Evolutionary conservation across 345 rosid species (phyloP).

Genomic region (Eucalyptus sp.): DNA sequence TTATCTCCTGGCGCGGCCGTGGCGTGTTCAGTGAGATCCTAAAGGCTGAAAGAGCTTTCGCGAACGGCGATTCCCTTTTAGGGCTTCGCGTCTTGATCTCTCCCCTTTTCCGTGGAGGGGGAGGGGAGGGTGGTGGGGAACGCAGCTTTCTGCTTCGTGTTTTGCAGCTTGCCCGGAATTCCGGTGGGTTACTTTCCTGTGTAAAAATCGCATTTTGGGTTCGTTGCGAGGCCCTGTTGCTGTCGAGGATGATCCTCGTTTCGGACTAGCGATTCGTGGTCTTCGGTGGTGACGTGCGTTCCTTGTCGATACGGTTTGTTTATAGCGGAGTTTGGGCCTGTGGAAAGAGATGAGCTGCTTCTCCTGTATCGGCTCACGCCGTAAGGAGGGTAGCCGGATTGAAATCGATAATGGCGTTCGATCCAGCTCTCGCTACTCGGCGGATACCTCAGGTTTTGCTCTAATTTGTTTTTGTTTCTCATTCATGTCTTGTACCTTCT

Average conservation of each 20-base stretch:
- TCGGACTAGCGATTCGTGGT: not conserved
- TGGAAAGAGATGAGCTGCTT: constrained; percentile 62
- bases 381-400: constrained; percentile 43
- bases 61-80: not conserved
- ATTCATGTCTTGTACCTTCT: not conserved
- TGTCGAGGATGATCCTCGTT: not conserved
- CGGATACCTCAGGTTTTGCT: constrained; percentile 39
- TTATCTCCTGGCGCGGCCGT: not conserved
- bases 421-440: constrained; percentile 24
- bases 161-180: not conserved
- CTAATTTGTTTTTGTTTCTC: not conserved
- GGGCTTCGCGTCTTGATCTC: constrained; percentile 1
- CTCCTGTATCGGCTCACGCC: constrained; percentile 50
- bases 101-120: not conserved
- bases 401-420: constrained; percentile 51
- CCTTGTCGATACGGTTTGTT: not conserved
- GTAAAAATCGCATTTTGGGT: not conserved
- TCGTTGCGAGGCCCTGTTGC: not conserved
- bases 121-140: not conserved
- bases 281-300: not conserved
- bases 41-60: not conserved
- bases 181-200: not conserved
- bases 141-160: not conserved
- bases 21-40: not conserved
- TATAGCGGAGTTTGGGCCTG: not conserved